Percentiles rank a stretch among this genome's conserved stretches.
phyloP scores from a whole-genome alignment of 2,329 filamentous ascomycete species.

The Colletotrichum sp. region DNA sequence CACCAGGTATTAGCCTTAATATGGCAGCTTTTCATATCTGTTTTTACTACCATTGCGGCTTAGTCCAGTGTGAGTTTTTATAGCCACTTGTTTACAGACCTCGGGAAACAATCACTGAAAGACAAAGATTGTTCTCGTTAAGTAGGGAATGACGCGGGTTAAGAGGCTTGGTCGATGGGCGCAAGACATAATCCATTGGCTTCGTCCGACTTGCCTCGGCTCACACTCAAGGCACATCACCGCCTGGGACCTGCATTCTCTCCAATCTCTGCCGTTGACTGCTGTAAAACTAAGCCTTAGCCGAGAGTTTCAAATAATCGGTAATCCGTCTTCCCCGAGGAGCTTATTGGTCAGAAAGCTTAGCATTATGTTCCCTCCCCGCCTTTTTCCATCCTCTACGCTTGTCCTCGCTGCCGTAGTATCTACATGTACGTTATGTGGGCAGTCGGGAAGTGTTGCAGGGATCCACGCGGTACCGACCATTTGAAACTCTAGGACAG shows the following conservation, averaged over 20 bases:
- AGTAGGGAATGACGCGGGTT: background rate
- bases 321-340: background rate
- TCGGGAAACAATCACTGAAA: background rate
- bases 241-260: background rate
- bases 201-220: background rate
- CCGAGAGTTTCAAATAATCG: background rate
- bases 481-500: background rate
- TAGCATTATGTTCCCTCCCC: background rate
- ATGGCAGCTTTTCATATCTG: background rate
- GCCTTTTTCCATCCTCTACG: background rate
- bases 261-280: background rate
- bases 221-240: background rate
- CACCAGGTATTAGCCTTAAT: background rate
- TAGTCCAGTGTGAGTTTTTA: background rate
- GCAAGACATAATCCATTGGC: accelerated
- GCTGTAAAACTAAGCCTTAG: background rate
- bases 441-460: background rate
- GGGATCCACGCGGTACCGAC: background rate
- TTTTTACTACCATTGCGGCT: background rate
- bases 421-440: background rate
- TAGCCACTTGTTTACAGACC: background rate
- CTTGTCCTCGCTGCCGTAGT: background rate
- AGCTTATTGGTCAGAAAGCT: background rate
- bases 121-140: accelerated
- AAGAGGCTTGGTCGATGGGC: background rate